phyloP scores from a whole-genome alignment of 2,329 filamentous ascomycete genomes.

The Cladosporium sp. region DNA sequence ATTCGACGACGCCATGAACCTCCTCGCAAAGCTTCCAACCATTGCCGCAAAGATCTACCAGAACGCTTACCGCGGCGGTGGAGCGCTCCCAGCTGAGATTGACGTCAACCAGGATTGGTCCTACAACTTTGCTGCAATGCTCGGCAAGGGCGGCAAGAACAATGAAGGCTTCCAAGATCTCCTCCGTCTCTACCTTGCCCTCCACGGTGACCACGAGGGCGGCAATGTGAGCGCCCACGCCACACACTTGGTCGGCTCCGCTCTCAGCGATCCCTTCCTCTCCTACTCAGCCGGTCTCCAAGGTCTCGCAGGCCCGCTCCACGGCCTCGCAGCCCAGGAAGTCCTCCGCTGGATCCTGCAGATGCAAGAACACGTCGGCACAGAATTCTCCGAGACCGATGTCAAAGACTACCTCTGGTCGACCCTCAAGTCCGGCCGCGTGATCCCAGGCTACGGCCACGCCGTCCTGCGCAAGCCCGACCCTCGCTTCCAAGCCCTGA shows the following conservation, averaged over 20 bases:
- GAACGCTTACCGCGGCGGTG: slow-evolving; percentile 75
- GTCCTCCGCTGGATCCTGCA: slow-evolving; percentile 95
- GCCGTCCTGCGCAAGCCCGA: slow-evolving; percentile 96
- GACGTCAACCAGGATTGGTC: slow-evolving; percentile 92
- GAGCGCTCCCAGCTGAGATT: slow-evolving; percentile 71
- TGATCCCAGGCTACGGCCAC: slow-evolving; percentile 93
- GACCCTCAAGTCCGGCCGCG: slow-evolving; percentile 88
- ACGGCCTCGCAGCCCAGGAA: slow-evolving; percentile 93
- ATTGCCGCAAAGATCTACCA: slow-evolving; percentile 98
- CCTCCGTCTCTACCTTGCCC: slow-evolving; percentile 86
- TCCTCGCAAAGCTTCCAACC: slow-evolving; percentile 93
- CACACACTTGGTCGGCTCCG: slow-evolving; percentile 92
- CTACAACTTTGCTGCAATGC: slow-evolving; percentile 96
- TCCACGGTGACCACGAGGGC: slow-evolving; percentile 97
- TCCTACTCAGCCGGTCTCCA: slow-evolving; percentile 95
- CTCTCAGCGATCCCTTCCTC: slow-evolving; percentile 90
- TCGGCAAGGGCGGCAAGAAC: slow-evolving; percentile 84
- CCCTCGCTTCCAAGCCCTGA: slow-evolving; percentile 91
- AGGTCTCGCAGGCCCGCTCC: slow-evolving; percentile 89
- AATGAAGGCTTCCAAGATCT: slow-evolving; percentile 96
- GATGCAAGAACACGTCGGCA: slow-evolving; percentile 87
- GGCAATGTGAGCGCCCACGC: slow-evolving; percentile 96
- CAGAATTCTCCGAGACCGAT: slow-evolving; percentile 74
- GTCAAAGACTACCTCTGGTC: slow-evolving; percentile 89
- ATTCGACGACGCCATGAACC: slow-evolving; percentile 90